Conservation (phyloP, 2,329 filamentous ascomycete genomes). For the Fusarium avenaceum region DNA sequence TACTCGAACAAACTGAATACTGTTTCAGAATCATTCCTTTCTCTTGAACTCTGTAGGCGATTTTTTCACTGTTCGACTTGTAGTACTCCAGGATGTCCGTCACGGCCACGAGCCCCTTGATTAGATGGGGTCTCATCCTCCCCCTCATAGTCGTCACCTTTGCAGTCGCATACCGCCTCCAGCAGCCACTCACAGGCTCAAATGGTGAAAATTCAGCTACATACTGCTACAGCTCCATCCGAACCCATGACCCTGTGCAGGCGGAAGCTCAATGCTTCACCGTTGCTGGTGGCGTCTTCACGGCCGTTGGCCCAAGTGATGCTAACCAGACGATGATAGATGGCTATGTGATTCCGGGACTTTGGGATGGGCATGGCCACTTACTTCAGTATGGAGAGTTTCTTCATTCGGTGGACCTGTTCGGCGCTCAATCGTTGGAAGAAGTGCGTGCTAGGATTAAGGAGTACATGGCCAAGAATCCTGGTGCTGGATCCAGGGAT, state of each 20-base stretch:
- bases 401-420: conserved; percentile 74
- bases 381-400: conserved; percentile 76
- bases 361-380: conserved; percentile 80
- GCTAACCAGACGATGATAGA: conserved; percentile 45
- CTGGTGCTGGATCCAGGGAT: conserved; percentile 64
- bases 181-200: conserved; percentile 42
- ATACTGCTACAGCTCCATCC: conserved; percentile 58
- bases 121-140: conserved; percentile 52
- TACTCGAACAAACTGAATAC: not conserved
- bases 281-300: conserved; percentile 65
- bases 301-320: conserved; percentile 58
- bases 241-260: conserved; percentile 54
- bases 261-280: conserved; percentile 68
- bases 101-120: conserved; percentile 13
- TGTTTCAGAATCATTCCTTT: too few species aligned
- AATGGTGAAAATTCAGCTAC: conserved; percentile 36
- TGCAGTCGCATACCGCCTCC: conserved; percentile 52
- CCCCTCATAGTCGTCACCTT: conserved; percentile 51
- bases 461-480: conserved; percentile 64
- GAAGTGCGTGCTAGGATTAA: conserved; percentile 68
- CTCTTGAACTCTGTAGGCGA: not conserved
- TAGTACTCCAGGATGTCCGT: conserved; percentile 26
- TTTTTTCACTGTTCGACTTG: not conserved
- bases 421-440: conserved; percentile 67
- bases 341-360: conserved; percentile 73